phyloP scores from a whole-genome alignment of 495 filamentous ascomycete genomes.

The Hypoxylon fragiforme region DNA sequence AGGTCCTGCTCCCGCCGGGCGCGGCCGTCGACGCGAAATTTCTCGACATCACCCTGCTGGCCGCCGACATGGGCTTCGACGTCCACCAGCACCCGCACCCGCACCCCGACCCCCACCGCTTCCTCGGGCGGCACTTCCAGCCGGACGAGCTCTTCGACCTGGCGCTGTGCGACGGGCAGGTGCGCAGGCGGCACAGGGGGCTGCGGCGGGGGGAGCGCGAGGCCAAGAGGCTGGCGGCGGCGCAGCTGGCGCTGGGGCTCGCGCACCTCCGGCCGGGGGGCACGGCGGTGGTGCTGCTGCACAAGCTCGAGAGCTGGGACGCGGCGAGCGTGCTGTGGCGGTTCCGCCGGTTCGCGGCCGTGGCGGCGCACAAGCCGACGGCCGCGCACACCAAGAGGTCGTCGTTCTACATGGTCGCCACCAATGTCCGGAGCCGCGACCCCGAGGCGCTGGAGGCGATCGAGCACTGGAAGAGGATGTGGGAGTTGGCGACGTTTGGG shows the following conservation, averaged over 20 bases:
- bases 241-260: slow-evolving; percentile 55
- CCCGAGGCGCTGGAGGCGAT: slow-evolving; percentile 44
- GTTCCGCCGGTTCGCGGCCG: slow-evolving; percentile 49
- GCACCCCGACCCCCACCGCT: slow-evolving; percentile 49
- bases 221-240: slow-evolving; percentile 41
- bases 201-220: slow-evolving; percentile 49
- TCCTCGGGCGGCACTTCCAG: slow-evolving; percentile 40
- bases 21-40: slow-evolving; percentile 32
- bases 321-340: slow-evolving; percentile 45
- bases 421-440: slow-evolving; percentile 42
- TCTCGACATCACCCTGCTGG: slow-evolving; percentile 60
- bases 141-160: slow-evolving; percentile 50
- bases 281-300: slow-evolving; percentile 54
- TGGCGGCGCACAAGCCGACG: slow-evolving; percentile 54
- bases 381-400: slow-evolving; percentile 47
- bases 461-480: slow-evolving; percentile 45
- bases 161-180: slow-evolving; percentile 61
- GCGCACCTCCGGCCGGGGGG: slow-evolving; percentile 50
- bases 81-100: slow-evolving; percentile 48
- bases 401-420: slow-evolving; percentile 62
- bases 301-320: slow-evolving; percentile 51
- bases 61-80: slow-evolving; percentile 51
- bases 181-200: slow-evolving; percentile 50
- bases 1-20: slow-evolving; percentile 38
- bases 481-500: slow-evolving; percentile 53